Evolutionary conservation across 2,329 filamentous ascomycete species (phyloP).

Genomic region (Alternaria sp.): DNA sequence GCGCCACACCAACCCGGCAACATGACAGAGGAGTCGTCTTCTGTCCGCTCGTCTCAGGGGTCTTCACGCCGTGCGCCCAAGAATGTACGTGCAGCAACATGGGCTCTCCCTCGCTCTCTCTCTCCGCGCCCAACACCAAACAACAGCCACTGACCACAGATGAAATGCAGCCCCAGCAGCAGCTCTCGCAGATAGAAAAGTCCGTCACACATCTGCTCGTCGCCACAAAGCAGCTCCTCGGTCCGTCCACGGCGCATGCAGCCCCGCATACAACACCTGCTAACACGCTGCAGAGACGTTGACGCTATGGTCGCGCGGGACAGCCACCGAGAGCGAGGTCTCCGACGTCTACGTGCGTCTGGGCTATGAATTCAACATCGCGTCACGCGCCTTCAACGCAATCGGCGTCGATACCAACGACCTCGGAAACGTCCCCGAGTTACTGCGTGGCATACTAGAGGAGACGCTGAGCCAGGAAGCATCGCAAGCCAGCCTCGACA

Average conservation of each 20-base stretch:
- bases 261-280: constrained; percentile 15
- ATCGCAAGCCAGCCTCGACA: constrained; percentile 89
- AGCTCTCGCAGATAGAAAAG: constrained; percentile 97
- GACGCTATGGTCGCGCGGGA: constrained; percentile 94
- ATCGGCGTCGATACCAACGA: constrained; percentile 97
- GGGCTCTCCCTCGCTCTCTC: background rate
- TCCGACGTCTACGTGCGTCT: constrained; percentile 97
- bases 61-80: constrained; percentile 58
- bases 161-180: constrained; percentile 67
- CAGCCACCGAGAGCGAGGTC: constrained; percentile 91
- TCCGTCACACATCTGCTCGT: constrained; percentile 92
- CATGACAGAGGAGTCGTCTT: constrained; percentile 39
- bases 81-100: constrained; percentile 44
- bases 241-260: constrained; percentile 24
- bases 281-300: constrained; percentile 72
- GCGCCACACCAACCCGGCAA: constrained; percentile 18
- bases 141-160: constrained; percentile 26
- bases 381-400: constrained; percentile 92
- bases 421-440: constrained; percentile 92
- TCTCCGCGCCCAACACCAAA: constrained; percentile 13
- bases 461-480: constrained; percentile 97
- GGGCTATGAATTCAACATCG: constrained; percentile 99
- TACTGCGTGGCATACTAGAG: constrained; percentile 88
- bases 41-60: constrained; percentile 44
- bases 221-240: constrained; percentile 92